Percentiles rank a stretch among this genome's conserved stretches.
These are phyloP conservation scores for Aspergillus clavatus DNA, from an alignment of 2,329 filamentous ascomycete genomes.

Conservation along the genomic window DNA sequence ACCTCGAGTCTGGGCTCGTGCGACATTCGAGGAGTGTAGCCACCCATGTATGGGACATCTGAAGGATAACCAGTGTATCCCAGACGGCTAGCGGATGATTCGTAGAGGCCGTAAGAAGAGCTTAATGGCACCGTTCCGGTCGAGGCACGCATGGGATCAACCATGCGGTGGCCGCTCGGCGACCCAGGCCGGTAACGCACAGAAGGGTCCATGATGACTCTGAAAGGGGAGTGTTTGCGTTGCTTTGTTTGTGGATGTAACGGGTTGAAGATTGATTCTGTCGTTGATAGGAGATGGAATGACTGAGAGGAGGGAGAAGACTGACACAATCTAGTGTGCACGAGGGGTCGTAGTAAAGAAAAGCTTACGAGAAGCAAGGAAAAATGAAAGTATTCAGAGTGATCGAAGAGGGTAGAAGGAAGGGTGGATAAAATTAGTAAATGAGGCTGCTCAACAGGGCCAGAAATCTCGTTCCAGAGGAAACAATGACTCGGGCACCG, in stretches of 20 bases:
- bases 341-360: background rate
- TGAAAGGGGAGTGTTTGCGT: background rate
- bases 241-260: background rate
- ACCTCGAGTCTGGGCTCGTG: conserved; percentile 29
- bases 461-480: no score
- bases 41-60: conserved; percentile 25
- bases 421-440: conserved; percentile 1
- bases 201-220: conserved; percentile 26
- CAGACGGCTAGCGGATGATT: conserved; percentile 24
- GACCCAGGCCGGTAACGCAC: conserved; percentile 33
- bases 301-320: background rate
- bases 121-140: conserved; percentile 36
- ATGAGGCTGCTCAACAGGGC: background rate
- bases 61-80: conserved; percentile 31
- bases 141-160: conserved; percentile 38
- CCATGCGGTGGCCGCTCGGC: conserved; percentile 28
- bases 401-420: background rate
- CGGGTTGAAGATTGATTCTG: background rate
- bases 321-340: no score
- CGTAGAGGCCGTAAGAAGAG: conserved; percentile 33
- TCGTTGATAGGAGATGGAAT: background rate
- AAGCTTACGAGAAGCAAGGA: background rate
- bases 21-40: conserved; percentile 24
- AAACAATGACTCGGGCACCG: conserved; percentile 11
- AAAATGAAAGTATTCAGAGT: background rate